Evolutionary conservation across 2,329 filamentous ascomycete genomes (phyloP).

Genomic region (Aschersonia sp.): DNA sequence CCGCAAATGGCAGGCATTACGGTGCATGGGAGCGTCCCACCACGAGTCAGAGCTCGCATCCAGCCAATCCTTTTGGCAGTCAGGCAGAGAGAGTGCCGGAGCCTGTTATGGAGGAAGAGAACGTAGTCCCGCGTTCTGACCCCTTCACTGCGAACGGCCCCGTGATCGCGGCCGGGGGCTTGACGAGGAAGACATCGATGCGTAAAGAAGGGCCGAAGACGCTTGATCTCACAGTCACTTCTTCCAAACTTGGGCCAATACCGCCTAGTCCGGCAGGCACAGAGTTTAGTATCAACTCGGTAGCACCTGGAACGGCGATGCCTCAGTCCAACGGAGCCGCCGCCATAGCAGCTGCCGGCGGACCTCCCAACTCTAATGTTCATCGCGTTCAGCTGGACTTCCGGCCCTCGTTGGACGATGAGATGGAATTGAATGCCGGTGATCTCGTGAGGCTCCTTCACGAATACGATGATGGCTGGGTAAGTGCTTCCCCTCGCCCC

Average conservation of each 20-base stretch:
- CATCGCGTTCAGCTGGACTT: constrained; percentile 94
- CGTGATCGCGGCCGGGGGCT: constrained; percentile 17
- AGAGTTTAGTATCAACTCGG: constrained; percentile 45
- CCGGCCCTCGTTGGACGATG: constrained; percentile 81
- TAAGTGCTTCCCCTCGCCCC: constrained; percentile 31
- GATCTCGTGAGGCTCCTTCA: constrained; percentile 81
- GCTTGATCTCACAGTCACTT: constrained; percentile 36
- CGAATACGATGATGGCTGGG: constrained; percentile 97
- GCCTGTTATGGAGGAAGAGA: constrained; percentile 22
- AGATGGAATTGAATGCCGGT: constrained; percentile 68
- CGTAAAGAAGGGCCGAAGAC: constrained; percentile 36
- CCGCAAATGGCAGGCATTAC: constrained; percentile 12
- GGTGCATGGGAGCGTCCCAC: constrained; percentile 34
- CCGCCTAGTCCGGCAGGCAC: constrained; percentile 48
- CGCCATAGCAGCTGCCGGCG: constrained; percentile 48
- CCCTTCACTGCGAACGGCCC: constrained; percentile 23
- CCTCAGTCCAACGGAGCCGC: constrained; percentile 27
- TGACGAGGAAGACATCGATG: constrained; percentile 41
- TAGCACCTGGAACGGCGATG: constrained; percentile 29
- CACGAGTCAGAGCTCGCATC: constrained; percentile 31
- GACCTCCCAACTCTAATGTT: constrained; percentile 49
- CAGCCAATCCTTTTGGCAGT: constrained; percentile 58
- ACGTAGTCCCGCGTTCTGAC: constrained; percentile 9
- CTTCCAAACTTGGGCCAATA: constrained; percentile 16
- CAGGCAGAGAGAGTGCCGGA: constrained; percentile 36